A percentile compares a stretch with the other conserved stretches of the same genome.
phyloP scores from a whole-genome alignment of 1,284 basidiomycete species.

The Exobasidium rhododendri region DNA sequence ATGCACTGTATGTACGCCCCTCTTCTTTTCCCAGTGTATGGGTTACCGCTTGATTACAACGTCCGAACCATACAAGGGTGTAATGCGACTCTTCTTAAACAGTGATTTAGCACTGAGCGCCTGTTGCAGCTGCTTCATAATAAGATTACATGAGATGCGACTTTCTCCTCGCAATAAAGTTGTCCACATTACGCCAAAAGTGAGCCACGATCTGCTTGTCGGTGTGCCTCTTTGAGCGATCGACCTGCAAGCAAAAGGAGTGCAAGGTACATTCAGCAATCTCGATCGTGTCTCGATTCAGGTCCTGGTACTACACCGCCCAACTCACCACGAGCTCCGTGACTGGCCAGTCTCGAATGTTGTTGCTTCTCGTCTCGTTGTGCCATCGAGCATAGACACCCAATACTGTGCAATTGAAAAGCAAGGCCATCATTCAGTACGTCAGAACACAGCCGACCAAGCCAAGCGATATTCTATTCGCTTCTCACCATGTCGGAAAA shows the following conservation, averaged over 20 bases:
- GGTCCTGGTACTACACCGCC: too few relatives aligned
- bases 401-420: conserved; percentile 31
- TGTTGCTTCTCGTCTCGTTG: conserved; percentile 80
- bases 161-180: not conserved
- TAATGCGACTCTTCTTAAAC: too few relatives aligned
- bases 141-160: conserved; percentile 2
- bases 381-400: conserved; percentile 77
- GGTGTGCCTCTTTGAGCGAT: conserved; percentile 67
- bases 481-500: conserved; percentile 85
- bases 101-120: too few relatives aligned
- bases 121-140: too few relatives aligned
- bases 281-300: not conserved
- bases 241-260: conserved; percentile 26
- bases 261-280: not conserved
- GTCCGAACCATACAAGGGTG: too few relatives aligned
- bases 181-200: conserved; percentile 86
- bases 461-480: conserved; percentile 17
- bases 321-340: conserved; percentile 77
- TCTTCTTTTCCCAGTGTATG: too few relatives aligned
- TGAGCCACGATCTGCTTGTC: conserved; percentile 91
- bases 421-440: too few relatives aligned
- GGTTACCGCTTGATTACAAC: too few relatives aligned
- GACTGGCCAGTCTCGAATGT: conserved; percentile 94
- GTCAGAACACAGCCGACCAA: conserved; percentile 60
- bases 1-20: too few relatives aligned